A percentile compares a stretch with the other conserved stretches of the same genome.
Evolutionary conservation across 176 grass and related monocot genomes (phyloP).

Genomic region (Triticum timopheevii): DNA sequence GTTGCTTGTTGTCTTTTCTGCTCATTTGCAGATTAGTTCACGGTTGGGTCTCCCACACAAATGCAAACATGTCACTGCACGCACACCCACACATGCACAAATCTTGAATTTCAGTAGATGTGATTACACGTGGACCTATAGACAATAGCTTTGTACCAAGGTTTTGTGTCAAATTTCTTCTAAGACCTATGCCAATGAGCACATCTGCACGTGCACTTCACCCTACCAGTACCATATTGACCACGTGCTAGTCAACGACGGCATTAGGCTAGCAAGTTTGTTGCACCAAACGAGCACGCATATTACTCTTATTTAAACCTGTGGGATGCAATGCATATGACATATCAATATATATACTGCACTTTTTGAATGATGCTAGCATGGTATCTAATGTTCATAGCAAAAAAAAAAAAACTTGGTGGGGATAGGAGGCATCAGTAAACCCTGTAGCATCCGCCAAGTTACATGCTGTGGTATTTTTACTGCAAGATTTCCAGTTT

Average conservation of each 20-base stretch:
- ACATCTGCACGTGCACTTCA: neutral
- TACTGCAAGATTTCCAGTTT: too few relatives aligned
- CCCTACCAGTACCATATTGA: neutral
- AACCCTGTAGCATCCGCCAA: too few relatives aligned
- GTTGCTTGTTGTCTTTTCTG: too few relatives aligned
- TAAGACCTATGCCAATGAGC: neutral
- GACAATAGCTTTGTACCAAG: neutral
- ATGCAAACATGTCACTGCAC: too few relatives aligned
- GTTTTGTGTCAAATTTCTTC: neutral
- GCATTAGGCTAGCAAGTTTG: neutral
- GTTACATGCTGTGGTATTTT: too few relatives aligned
- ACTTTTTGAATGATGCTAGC: too few relatives aligned
- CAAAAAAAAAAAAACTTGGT: too few relatives aligned
- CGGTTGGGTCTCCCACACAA: neutral
- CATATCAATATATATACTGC: too few relatives aligned
- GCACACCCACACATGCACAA: too few relatives aligned
- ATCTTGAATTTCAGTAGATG: neutral
- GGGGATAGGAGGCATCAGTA: too few relatives aligned
- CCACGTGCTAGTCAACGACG: neutral
- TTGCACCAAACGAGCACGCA: neutral
- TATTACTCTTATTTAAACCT: neutral
- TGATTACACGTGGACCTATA: neutral
- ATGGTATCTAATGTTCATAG: too few relatives aligned
- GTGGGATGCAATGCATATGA: too few relatives aligned
- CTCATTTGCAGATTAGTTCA: neutral